Evolutionary conservation across 495 filamentous ascomycete genomes (phyloP).

Genomic region (Penicillium cataractarum): DNA sequence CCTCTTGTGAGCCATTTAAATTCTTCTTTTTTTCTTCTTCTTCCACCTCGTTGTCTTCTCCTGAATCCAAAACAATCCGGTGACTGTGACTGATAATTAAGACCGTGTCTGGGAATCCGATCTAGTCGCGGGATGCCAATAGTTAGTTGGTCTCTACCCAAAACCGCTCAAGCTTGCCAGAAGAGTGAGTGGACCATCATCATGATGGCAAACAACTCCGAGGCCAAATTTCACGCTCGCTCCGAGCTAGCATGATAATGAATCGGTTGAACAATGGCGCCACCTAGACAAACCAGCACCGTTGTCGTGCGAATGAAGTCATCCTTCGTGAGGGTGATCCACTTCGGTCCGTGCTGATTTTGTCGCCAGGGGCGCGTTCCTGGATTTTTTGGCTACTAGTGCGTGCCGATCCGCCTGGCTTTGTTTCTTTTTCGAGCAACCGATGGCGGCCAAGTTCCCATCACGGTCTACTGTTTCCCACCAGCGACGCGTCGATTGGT

Average conservation of each 20-base stretch:
- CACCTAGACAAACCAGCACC: neutral
- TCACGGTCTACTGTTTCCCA: constrained; percentile 1
- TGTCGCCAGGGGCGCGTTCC: neutral
- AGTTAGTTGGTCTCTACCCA: neutral
- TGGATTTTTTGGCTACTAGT: neutral
- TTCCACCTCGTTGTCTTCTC: neutral
- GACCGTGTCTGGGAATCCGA: neutral
- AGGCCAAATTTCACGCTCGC: neutral
- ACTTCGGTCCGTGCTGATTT: neutral
- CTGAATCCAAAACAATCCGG: neutral
- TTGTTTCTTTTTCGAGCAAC: neutral
- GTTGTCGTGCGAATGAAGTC: neutral
- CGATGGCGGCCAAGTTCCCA: neutral
- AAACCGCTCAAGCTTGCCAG: neutral
- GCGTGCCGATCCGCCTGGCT: neutral
- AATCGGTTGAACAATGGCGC: neutral
- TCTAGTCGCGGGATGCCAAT: neutral
- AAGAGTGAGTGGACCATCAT: neutral
- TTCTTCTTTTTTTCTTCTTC: neutral
- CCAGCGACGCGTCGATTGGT: constrained; percentile 1
- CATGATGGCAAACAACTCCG: neutral
- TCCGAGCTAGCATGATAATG: neutral
- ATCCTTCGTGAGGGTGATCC: neutral
- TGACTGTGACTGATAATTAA: neutral
- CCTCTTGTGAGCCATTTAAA: neutral